Conservation (phyloP, 164 flowering plant genomes). For the Sedum album region DNA sequence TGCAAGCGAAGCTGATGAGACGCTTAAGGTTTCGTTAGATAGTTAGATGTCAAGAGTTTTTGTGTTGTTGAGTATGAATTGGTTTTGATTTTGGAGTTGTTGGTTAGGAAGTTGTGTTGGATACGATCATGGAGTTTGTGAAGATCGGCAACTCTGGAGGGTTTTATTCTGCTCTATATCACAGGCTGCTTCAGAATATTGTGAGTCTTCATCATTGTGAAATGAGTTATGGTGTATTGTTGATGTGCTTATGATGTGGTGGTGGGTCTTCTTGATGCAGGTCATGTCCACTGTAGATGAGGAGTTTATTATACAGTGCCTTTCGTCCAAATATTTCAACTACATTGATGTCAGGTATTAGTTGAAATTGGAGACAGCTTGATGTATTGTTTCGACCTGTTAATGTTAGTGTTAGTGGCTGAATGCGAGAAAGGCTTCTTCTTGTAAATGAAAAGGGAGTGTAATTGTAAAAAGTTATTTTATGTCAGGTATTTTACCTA, state of each 20-base stretch:
- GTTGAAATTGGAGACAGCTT: not conserved
- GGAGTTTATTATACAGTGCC: slow-evolving; percentile 38
- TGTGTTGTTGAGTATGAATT: not conserved
- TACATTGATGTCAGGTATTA: slow-evolving; percentile 70
- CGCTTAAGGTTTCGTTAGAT: slow-evolving; percentile 37
- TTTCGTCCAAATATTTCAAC: slow-evolving; percentile 64
- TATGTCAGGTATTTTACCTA: slow-evolving; percentile 67
- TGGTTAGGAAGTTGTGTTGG: slow-evolving; percentile 62
- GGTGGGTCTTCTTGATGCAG: slow-evolving; percentile 25
- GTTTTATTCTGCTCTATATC: slow-evolving; percentile 56
- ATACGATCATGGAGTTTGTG: slow-evolving; percentile 81
- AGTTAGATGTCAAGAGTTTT: not conserved
- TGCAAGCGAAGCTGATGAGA: slow-evolving; percentile 36
- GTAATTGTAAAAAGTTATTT: not conserved
- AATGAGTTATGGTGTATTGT: not conserved
- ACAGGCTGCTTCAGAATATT: slow-evolving; percentile 44
- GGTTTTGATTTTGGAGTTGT: not conserved
- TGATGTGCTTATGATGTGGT: not conserved
- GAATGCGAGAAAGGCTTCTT: no score
- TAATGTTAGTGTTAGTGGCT: not conserved
- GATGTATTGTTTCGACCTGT: not conserved
- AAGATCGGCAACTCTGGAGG: slow-evolving; percentile 59
- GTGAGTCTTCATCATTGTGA: slow-evolving; percentile 33
- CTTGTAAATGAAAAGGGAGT: no score
- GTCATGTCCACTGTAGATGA: slow-evolving; percentile 32